phyloP scores from a whole-genome alignment of 176 grass and related monocot genomes.

The Lolium perenne region DNA sequence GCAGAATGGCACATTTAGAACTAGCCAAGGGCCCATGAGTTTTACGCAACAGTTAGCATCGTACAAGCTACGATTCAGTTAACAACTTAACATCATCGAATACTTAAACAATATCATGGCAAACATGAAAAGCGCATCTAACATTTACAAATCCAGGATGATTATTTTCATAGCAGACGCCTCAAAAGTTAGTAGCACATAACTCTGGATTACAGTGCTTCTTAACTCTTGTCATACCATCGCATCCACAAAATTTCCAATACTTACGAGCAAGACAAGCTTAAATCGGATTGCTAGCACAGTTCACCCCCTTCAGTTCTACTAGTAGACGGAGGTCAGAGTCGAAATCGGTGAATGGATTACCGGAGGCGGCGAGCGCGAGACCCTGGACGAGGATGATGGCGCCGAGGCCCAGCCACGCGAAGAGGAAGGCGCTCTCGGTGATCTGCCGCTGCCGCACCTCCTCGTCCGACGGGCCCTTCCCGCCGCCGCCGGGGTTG shows the following conservation, averaged over 20 bases:
- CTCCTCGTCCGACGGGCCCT: conserved; percentile 54
- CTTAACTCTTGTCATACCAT: background rate
- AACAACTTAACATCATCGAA: background rate
- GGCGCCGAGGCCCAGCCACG: conserved; percentile 81
- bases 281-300: background rate
- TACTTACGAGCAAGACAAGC: background rate
- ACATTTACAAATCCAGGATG: background rate
- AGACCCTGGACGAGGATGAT: conserved; percentile 86
- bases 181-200: background rate
- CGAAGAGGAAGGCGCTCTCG: conserved; percentile 86
- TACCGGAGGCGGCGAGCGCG: conserved; percentile 83
- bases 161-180: background rate
- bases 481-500: conserved; percentile 17
- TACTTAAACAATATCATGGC: background rate
- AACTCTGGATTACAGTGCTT: background rate
- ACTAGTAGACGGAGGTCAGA: background rate
- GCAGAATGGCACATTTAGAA: background rate
- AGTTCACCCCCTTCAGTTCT: background rate
- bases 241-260: background rate
- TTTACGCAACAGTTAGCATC: background rate
- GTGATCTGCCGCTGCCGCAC: conserved; percentile 55
- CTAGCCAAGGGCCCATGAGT: background rate
- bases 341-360: background rate
- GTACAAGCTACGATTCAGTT: background rate
- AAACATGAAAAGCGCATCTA: background rate